Evolutionary conservation across 2,329 filamentous ascomycete genomes (phyloP).

Genomic region (Pestalotiopsis sp.): DNA sequence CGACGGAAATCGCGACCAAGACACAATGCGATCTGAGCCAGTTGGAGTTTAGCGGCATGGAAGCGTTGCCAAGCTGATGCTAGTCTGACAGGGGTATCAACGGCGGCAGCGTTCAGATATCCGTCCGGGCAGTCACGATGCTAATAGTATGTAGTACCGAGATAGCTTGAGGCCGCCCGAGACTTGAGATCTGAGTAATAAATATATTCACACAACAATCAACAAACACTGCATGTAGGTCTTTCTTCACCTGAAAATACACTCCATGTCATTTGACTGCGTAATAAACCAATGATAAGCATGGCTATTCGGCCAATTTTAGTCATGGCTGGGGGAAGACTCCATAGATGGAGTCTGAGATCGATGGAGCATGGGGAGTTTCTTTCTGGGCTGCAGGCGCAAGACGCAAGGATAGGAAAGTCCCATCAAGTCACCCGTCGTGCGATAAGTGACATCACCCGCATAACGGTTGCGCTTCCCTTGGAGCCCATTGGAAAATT

Average conservation of each 20-base stretch:
- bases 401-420: neutral
- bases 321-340: conserved; percentile 1
- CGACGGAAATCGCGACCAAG: neutral
- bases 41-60: neutral
- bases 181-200: neutral
- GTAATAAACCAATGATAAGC: conserved; percentile 10
- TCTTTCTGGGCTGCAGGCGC: neutral
- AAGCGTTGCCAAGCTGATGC: neutral
- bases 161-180: neutral
- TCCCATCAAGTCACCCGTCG: neutral
- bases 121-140: neutral
- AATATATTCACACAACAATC: neutral
- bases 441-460: conserved; percentile 3
- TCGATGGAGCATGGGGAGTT: neutral
- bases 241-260: neutral
- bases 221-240: neutral
- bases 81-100: neutral
- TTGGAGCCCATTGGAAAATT: neutral
- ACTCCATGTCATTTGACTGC: conserved; percentile 5
- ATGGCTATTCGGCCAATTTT: neutral
- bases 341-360: neutral
- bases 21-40: neutral
- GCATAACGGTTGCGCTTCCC: neutral
- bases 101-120: neutral
- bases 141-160: neutral